Percentiles rank a stretch among this genome's conserved stretches.
Conservation (phyloP, 352 stramenopile species). For the Detonula confervacea region DNA sequence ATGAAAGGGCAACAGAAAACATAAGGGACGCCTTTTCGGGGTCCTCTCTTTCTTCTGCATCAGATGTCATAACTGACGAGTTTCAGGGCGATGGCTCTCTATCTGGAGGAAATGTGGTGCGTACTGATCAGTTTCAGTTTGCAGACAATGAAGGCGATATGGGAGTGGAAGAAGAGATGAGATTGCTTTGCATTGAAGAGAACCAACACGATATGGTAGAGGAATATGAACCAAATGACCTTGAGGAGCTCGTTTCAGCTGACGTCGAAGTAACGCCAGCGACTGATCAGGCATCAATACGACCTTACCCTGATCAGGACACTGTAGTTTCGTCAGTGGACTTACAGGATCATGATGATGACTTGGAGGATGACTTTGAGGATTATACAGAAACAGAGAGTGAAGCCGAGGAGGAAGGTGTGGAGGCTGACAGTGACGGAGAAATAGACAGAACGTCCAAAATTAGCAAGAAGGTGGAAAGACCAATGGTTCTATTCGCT, state of each 20-base stretch:
- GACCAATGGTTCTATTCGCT: background rate
- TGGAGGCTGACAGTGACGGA: background rate
- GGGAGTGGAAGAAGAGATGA: too few species aligned
- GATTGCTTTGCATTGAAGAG: too few species aligned
- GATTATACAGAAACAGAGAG: too few species aligned
- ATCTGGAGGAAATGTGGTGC: background rate
- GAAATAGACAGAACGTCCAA: conserved; percentile 12
- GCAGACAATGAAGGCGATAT: background rate
- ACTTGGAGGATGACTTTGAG: too few species aligned
- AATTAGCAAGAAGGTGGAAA: conserved; percentile 12
- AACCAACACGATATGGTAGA: too few species aligned
- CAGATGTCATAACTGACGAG: background rate
- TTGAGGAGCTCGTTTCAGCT: too few species aligned
- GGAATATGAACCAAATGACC: too few species aligned
- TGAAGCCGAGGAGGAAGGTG: background rate
- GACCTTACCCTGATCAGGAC: too few species aligned
- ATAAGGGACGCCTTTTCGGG: background rate
- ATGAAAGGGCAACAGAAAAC: background rate
- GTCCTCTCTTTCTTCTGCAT: background rate
- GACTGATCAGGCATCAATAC: too few species aligned
- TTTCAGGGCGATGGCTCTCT: background rate
- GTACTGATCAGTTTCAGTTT: background rate
- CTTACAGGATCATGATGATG: too few species aligned
- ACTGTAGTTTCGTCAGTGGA: too few species aligned
- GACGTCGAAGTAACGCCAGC: too few species aligned